Evolutionary conservation across 2,329 filamentous ascomycete species (phyloP).

Genomic region (Pseudogymnoascus sp.): DNA sequence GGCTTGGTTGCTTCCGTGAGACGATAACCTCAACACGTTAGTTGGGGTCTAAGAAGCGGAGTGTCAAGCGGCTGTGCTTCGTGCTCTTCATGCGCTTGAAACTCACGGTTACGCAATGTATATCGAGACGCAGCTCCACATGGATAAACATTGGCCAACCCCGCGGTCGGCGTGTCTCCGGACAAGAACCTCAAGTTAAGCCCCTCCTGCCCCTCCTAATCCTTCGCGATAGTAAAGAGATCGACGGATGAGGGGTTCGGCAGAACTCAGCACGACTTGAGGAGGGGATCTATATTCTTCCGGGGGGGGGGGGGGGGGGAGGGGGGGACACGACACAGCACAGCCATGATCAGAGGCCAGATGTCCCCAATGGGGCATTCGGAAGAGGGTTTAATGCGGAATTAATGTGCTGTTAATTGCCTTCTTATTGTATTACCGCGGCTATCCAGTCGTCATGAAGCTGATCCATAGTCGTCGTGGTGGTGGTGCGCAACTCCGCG

Average conservation of each 20-base stretch:
- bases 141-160: background rate
- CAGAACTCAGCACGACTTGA: background rate
- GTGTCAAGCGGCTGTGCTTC: background rate
- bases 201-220: background rate
- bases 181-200: background rate
- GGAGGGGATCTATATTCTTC: background rate
- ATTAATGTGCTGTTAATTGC: conserved; percentile 2
- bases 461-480: background rate
- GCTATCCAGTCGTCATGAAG: background rate
- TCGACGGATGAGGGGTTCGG: background rate
- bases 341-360: background rate
- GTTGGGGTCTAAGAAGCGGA: conserved; percentile 5
- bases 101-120: background rate
- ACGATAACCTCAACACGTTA: background rate
- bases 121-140: background rate
- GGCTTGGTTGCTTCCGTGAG: background rate
- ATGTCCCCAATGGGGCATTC: background rate
- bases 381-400: background rate
- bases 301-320: background rate
- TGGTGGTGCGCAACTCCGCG: background rate
- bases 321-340: background rate
- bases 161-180: background rate
- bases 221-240: background rate
- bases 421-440: background rate
- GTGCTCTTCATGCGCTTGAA: background rate